These are phyloP conservation scores for Jackrogersella multiformis DNA, from an alignment of 495 filamentous ascomycete species.

Conservation along the genomic window DNA sequence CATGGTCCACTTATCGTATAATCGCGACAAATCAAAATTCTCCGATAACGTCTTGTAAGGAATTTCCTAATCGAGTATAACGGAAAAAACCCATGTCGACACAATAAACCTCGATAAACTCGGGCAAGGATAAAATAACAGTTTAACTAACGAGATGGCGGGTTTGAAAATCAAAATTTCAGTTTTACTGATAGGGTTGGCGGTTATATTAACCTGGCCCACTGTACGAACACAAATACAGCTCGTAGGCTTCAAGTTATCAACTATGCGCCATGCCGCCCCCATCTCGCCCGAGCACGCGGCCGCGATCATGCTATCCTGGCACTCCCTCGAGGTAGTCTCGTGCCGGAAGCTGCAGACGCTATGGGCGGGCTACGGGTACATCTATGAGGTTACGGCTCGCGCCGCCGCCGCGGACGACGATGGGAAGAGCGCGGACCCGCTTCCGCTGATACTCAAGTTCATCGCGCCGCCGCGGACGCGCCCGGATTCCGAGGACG, in stretches of 20 bases:
- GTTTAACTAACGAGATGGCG: too few relatives aligned
- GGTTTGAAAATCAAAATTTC: too few relatives aligned
- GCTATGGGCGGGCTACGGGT: constrained; percentile 58
- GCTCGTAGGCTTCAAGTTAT: background rate
- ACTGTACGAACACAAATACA: background rate
- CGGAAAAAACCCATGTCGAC: too few relatives aligned
- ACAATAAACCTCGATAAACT: too few relatives aligned
- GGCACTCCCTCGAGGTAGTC: constrained; percentile 43
- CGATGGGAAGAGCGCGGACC: constrained; percentile 1
- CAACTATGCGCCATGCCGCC: constrained; percentile 24
- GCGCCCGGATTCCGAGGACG: constrained; percentile 36
- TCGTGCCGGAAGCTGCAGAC: constrained; percentile 45
- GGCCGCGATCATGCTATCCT: constrained; percentile 41
- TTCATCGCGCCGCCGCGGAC: constrained; percentile 47
- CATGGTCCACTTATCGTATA: too few relatives aligned
- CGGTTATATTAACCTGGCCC: too few relatives aligned
- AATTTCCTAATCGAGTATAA: too few relatives aligned
- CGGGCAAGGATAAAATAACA: too few relatives aligned
- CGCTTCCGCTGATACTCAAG: constrained; percentile 52
- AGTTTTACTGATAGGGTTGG: too few relatives aligned
- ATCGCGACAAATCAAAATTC: too few relatives aligned
- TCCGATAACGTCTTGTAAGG: too few relatives aligned
- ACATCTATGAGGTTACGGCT: constrained; percentile 53
- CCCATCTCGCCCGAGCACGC: constrained; percentile 26
- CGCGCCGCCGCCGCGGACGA: constrained; percentile 20